Evolutionary conservation across 2,329 filamentous ascomycete genomes (phyloP).

Genomic region (Cladorrhinum sp.): DNA sequence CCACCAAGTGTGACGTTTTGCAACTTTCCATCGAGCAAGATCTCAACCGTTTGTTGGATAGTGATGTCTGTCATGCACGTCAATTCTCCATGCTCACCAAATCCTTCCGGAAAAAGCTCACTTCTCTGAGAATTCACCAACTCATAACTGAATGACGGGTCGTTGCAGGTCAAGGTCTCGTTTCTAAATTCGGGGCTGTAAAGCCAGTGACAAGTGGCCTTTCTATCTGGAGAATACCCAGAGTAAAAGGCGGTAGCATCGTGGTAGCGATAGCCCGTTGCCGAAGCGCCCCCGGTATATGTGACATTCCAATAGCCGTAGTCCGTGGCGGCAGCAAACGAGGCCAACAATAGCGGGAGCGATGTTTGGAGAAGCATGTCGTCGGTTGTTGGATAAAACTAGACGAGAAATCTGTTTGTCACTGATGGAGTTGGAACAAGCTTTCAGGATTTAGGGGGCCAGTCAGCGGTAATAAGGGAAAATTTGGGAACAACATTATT

Average conservation of each 20-base stretch:
- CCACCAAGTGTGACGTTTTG: not conserved
- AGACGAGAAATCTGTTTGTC: not conserved
- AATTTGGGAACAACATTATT: not conserved
- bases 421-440: not conserved
- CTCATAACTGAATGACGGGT: not conserved
- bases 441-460: not conserved
- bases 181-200: not conserved
- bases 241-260: not conserved
- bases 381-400: not conserved
- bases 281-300: not conserved
- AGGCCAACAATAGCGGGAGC: not conserved
- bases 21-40: not conserved
- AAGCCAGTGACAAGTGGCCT: conserved; percentile 1
- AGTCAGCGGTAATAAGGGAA: not conserved
- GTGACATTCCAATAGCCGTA: conserved; percentile 7
- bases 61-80: not conserved
- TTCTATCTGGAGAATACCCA: not conserved
- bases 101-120: not conserved
- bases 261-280: conserved; percentile 1
- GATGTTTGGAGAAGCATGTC: not conserved
- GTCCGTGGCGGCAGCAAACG: not conserved
- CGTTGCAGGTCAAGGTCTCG: conserved; percentile 5
- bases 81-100: not conserved
- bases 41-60: not conserved
- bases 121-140: not conserved